Conservation (phyloP, 257 asterid genomes). For the Solanum lycopersicoides region DNA sequence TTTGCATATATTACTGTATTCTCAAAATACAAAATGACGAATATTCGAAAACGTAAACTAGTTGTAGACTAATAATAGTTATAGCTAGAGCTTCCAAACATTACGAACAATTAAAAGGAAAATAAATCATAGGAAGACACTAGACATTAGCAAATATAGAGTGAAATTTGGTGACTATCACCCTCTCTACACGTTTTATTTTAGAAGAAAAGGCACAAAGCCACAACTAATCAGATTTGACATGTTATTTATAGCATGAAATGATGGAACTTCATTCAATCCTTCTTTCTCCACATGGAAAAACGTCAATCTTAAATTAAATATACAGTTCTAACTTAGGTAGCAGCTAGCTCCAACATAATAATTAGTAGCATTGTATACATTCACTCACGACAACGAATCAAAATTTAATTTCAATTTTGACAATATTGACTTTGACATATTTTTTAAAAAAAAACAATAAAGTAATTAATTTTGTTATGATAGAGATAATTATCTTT, state of each 20-base stretch:
- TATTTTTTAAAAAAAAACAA: too few relatives aligned
- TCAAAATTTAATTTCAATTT: neutral
- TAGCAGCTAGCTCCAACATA: neutral
- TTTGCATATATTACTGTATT: accelerated
- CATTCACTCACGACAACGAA: neutral
- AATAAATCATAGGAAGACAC: too few relatives aligned
- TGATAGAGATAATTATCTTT: too few relatives aligned
- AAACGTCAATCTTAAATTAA: neutral
- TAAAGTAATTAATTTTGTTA: too few relatives aligned
- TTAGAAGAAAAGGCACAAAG: neutral
- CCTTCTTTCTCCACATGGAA: neutral
- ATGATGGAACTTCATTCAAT: neutral
- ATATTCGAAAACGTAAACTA: too few relatives aligned
- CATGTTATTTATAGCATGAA: neutral
- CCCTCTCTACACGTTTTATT: neutral
- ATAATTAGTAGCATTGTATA: neutral
- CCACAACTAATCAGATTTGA: neutral
- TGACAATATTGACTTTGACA: too few relatives aligned
- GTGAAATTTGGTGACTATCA: too few relatives aligned
- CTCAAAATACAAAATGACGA: accelerated
- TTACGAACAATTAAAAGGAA: neutral
- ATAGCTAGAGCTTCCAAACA: neutral
- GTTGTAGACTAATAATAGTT: too few relatives aligned
- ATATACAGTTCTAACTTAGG: neutral
- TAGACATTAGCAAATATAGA: too few relatives aligned